Percentiles rank a stretch among this genome's conserved stretches.
Conservation (phyloP, 306 rosid species). For the Prunus mira region DNA sequence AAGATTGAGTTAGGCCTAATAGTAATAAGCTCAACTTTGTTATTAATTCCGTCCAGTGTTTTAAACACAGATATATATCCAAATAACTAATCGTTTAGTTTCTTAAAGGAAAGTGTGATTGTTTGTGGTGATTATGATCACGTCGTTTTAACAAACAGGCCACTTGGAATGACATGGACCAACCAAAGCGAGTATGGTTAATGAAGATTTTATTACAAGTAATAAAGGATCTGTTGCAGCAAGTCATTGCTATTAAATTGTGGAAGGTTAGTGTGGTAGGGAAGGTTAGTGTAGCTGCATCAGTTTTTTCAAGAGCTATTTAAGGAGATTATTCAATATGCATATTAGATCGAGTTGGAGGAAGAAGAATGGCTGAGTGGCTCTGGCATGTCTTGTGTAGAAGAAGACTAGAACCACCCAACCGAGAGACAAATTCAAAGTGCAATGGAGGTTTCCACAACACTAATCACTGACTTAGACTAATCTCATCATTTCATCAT, state of each 20-base stretch:
- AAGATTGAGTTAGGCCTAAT: no score
- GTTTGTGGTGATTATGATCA: no score
- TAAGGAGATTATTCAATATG: constrained; percentile 16
- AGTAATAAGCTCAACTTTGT: no score
- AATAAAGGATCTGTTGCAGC: constrained; percentile 16
- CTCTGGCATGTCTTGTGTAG: no score
- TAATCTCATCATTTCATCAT: not conserved
- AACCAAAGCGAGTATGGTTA: not conserved
- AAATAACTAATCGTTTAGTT: no score
- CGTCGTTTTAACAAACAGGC: not conserved
- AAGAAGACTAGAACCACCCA: no score
- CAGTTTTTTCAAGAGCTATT: constrained; percentile 14
- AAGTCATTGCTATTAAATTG: constrained; percentile 19
- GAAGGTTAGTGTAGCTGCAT: constrained; percentile 11
- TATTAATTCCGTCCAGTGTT: no score
- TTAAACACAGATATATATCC: no score
- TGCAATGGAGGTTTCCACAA: constrained; percentile 1
- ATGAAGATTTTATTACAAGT: not conserved
- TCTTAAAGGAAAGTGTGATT: no score
- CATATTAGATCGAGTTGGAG: no score
- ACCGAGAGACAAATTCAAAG: no score
- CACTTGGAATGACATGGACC: not conserved
- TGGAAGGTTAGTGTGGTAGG: constrained; percentile 23
- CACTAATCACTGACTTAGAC: not conserved
- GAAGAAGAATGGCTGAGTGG: no score